Percentiles rank a stretch among this genome's conserved stretches.
These are phyloP conservation scores for Herpotrichia juniperi DNA, from an alignment of 2,329 filamentous ascomycete genomes.

Conservation along the genomic window DNA sequence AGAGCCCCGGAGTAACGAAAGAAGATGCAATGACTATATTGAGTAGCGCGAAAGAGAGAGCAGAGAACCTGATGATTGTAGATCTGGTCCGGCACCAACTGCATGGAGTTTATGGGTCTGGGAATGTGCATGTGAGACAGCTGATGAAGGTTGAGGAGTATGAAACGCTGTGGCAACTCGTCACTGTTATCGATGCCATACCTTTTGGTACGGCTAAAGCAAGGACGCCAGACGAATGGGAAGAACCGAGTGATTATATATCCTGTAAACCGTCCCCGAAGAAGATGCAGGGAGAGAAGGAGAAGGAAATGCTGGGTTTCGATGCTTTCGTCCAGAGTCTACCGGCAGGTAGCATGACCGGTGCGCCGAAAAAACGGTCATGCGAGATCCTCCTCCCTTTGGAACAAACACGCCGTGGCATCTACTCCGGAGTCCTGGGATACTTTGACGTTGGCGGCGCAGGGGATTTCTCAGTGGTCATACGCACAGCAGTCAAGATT, in stretches of 20 bases:
- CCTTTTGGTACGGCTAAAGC: constrained; percentile 30
- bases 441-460: constrained; percentile 86
- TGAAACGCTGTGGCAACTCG: constrained; percentile 88
- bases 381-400: constrained; percentile 79
- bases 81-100: constrained; percentile 95
- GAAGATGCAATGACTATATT: constrained; percentile 75
- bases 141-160: constrained; percentile 91
- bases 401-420: constrained; percentile 68
- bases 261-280: constrained; percentile 22
- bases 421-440: constrained; percentile 89
- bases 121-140: constrained; percentile 74
- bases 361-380: constrained; percentile 90
- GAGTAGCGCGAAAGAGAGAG: constrained; percentile 83
- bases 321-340: constrained; percentile 79
- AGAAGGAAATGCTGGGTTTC: constrained; percentile 62
- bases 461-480: constrained; percentile 91
- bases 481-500: constrained; percentile 74
- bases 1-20: constrained; percentile 71
- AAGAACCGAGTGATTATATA: constrained; percentile 33
- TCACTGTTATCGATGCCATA: constrained; percentile 79
- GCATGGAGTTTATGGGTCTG: constrained; percentile 79
- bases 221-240: constrained; percentile 37
- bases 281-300: not conserved
- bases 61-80: constrained; percentile 98
- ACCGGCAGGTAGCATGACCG: constrained; percentile 95